Conservation (phyloP, 176 grass and related monocot genomes). For the Phragmites australis region DNA sequence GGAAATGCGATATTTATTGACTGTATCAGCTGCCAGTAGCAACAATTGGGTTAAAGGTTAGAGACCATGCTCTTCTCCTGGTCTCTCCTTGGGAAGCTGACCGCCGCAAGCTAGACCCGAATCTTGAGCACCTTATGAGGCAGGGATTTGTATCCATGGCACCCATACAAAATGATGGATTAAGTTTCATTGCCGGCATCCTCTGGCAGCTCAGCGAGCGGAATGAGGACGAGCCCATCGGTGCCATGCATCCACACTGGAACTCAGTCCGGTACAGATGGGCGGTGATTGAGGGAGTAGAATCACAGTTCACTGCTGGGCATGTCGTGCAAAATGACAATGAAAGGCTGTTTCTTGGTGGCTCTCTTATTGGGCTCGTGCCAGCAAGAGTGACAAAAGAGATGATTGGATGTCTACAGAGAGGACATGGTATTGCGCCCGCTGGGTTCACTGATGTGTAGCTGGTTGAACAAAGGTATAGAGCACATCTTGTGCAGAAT, state of each 20-base stretch:
- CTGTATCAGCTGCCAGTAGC: conserved; percentile 54
- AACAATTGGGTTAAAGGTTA: conserved; percentile 56
- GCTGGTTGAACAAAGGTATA: conserved; percentile 88
- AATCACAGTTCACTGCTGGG: conserved; percentile 67
- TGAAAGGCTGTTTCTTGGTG: conserved; percentile 66
- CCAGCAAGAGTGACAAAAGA: conserved; percentile 62
- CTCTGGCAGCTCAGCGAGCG: conserved; percentile 84
- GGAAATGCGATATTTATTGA: background rate
- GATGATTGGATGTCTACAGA: conserved; percentile 74
- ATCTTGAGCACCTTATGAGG: conserved; percentile 58
- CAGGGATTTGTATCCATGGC: conserved; percentile 62
- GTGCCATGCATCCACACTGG: conserved; percentile 55
- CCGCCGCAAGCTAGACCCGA: conserved; percentile 52
- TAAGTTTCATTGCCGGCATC: conserved; percentile 67
- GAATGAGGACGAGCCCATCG: conserved; percentile 70
- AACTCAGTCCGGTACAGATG: conserved; percentile 66
- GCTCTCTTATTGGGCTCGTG: conserved; percentile 62
- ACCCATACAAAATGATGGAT: conserved; percentile 82
- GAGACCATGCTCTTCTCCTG: conserved; percentile 60
- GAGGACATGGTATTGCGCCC: conserved; percentile 81
- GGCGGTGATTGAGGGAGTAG: conserved; percentile 22
- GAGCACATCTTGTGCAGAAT: conserved; percentile 96
- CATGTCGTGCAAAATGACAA: conserved; percentile 81
- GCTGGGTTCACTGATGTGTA: conserved; percentile 58
- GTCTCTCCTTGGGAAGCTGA: conserved; percentile 71